Evolutionary conservation across 257 asterid genomes (phyloP).

Genomic region (Dorcoceras hygrometricum): DNA sequence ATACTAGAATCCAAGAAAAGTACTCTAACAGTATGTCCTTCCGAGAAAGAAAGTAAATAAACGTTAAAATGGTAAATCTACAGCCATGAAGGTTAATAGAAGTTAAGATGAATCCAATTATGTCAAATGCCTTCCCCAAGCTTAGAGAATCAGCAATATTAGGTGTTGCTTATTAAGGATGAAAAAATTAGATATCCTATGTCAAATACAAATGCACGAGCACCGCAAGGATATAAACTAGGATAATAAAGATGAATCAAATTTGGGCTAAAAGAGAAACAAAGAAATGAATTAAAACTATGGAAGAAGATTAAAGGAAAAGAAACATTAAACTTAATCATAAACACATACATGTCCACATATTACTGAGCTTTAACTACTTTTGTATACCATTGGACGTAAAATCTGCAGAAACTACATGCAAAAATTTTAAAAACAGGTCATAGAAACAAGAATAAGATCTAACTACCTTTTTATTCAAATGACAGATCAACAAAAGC

Average conservation of each 20-base stretch:
- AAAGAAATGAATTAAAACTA: no score
- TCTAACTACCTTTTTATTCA: slow-evolving; percentile 60
- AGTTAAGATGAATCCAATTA: not conserved
- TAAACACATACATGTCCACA: not conserved
- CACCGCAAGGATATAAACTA: not conserved
- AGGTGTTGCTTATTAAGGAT: not conserved
- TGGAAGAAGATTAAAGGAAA: no score
- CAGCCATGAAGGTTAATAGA: slow-evolving; percentile 4
- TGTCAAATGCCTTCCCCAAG: slow-evolving; percentile 3
- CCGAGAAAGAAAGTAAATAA: not conserved
- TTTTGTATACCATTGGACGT: not conserved
- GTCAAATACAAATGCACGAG: not conserved
- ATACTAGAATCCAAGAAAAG: slow-evolving; percentile 15
- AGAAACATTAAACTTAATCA: not conserved
- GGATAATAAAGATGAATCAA: not conserved
- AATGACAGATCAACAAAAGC: slow-evolving; percentile 61
- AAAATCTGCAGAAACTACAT: slow-evolving; percentile 19
- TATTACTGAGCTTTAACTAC: not conserved
- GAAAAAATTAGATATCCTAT: not conserved
- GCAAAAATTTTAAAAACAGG: not conserved
- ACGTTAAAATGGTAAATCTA: slow-evolving; percentile 2
- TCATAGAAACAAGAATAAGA: slow-evolving; percentile 20
- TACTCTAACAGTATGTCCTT: not conserved
- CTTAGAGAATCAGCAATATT: not conserved
- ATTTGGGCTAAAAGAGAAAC: not conserved